Evolutionary conservation across 345 rosid species (phyloP), one percentile per base, ranked within the genome.

Genomic region (Bruguiera parviflora): DNA sequence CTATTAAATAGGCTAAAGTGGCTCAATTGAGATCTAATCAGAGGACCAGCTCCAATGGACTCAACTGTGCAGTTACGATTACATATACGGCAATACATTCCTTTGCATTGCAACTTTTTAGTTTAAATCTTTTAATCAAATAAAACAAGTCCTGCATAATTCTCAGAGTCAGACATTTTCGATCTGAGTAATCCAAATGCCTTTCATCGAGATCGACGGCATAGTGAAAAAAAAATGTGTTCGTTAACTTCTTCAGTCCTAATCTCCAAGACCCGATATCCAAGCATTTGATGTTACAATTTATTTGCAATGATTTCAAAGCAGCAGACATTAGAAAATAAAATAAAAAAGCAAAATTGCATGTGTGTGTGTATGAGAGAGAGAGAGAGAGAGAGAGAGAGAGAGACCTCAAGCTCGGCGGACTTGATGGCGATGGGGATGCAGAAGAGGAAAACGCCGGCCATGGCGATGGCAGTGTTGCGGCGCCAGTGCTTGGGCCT

Each of bases 401-500:
- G 46, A 56, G 22, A 25, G 62, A 95, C 99, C 96, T 95, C 97
- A 33, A 95, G 98, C 88, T 89, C 89, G 31, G 98, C 97, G 0
- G 98, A 95, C 47, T 84, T 79, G 89, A 86, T 90, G 76, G 97
- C 98, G 58, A 95, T 84, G 43, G 99, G 98, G 67, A 95, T 86
- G 80, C 99, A 90, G 56, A 89, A 79, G 65, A 95, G 92, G 75
- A 95, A 67, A 74, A 90, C 61, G 18, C 99, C 97, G 55, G 80
- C 79, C 96, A 95, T 86, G 67, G 98, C 98, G 55, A 95, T 70
- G 83, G 99, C 99, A 6, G 99, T 95, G 77, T 95, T 95, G 69
- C 99, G 94, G 70, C 81, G 82, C 99, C 99, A 95, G 85, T 95
- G 96, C 74, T 92, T 92, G 32, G 98, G 99, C 66, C 98, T 77